Percentiles rank a stretch among this genome's conserved stretches.
phyloP scores from a whole-genome alignment of 1,284 basidiomycete species.

The Naganishia cerealis region DNA sequence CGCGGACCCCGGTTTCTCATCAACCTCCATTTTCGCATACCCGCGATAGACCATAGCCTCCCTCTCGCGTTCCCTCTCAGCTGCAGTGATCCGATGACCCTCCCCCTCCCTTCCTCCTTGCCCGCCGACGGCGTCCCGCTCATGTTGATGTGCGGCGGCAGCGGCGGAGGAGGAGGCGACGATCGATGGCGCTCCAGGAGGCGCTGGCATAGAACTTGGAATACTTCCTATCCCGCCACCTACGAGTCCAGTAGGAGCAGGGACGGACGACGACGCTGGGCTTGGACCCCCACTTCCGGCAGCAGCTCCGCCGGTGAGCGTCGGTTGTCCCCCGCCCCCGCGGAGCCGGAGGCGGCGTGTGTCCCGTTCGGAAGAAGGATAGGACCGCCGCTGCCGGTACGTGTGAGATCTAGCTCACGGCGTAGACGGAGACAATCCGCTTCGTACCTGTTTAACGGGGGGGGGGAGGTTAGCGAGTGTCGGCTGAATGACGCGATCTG shows the following conservation, averaged over 20 bases:
- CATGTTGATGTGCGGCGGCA: no score
- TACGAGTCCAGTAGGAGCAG: slow-evolving; percentile 33
- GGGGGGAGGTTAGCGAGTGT: background rate
- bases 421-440: slow-evolving; percentile 69
- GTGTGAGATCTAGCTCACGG: slow-evolving; percentile 62
- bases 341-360: no score
- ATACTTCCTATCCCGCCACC: slow-evolving; percentile 32
- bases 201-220: slow-evolving; percentile 33
- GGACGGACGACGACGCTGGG: no score
- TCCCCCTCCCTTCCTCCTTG: slow-evolving; percentile 36
- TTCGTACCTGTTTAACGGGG: slow-evolving; percentile 60
- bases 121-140: slow-evolving; percentile 34
- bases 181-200: slow-evolving; percentile 39
- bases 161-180: no score
- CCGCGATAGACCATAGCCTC: slow-evolving; percentile 37
- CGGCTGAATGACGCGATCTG: no score
- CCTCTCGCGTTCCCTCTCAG: slow-evolving; percentile 36
- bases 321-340: no score
- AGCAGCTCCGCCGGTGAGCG: no score
- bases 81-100: slow-evolving; percentile 36
- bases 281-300: background rate
- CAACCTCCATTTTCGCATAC: slow-evolving; percentile 37
- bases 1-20: slow-evolving; percentile 29
- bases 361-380: slow-evolving; percentile 47
- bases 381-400: slow-evolving; percentile 35